These are phyloP conservation scores for Tetradesmus obliquus DNA, from an alignment of 139 green algal genomes.

Conservation along the genomic window DNA sequence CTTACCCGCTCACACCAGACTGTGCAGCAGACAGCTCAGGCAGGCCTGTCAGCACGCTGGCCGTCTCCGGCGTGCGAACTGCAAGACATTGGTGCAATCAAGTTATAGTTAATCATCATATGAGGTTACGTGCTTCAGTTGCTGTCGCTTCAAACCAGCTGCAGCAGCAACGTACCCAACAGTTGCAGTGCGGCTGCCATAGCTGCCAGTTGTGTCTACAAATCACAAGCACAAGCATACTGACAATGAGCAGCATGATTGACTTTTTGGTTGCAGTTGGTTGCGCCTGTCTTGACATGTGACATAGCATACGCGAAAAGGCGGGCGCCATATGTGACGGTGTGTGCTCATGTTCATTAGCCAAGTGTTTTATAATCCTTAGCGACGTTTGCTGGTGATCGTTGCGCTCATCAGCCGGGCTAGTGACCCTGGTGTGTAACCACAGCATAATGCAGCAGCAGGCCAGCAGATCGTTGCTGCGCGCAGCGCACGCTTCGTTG, in stretches of 20 bases:
- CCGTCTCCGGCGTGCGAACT: constrained; percentile 38
- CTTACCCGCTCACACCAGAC: constrained; percentile 13
- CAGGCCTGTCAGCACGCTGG: constrained; percentile 5
- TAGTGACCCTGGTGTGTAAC: background rate
- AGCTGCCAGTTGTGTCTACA: too few relatives aligned
- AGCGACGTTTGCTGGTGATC: background rate
- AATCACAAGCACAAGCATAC: background rate
- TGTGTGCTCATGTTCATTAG: background rate
- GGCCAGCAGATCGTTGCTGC: constrained; percentile 10
- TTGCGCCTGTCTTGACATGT: background rate
- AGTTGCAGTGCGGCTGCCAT: constrained; percentile 35
- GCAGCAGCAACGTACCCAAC: constrained; percentile 36
- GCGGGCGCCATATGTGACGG: background rate
- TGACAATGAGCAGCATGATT: background rate
- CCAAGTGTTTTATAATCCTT: background rate
- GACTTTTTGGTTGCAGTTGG: background rate
- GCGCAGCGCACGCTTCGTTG: background rate
- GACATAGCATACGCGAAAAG: background rate
- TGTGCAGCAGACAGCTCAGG: background rate
- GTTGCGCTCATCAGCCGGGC: background rate
- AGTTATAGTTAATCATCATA: background rate
- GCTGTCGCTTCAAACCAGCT: background rate
- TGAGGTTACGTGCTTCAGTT: background rate
- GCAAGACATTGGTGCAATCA: background rate
- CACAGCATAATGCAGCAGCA: constrained; percentile 32